Evolutionary conservation across 2,329 filamentous ascomycete genomes (phyloP), one percentile per base, ranked within the genome.

Genomic region (Scedosporium boydii): DNA sequence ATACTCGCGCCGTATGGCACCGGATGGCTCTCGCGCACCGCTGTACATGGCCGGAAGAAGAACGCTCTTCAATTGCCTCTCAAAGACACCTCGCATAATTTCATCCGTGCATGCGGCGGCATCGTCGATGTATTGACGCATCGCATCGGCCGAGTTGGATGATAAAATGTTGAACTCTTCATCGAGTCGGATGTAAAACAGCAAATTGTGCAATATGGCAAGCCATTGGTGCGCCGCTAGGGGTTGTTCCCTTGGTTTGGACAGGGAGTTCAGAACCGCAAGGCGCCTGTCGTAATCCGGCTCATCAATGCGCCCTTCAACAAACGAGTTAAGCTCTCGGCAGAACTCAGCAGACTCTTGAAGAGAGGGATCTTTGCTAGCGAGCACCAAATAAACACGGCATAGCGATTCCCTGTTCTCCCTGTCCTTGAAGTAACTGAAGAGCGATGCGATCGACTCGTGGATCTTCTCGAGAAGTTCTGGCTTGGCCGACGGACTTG

Each of bases 341-440:
- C 91, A 96, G 3, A 97, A 78, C 5, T 77, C 76, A 2, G 91
- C 88, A 63, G 91, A 80, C 61, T 86, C 81, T 26, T 76, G 71
- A 0, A 93, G 77, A 0, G 82, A 79, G 4, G 80, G 67, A 63
- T 91, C 85, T 56, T 84, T 84, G 6, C 81, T 76, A 1, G 90
- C 86, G 64, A 96, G 86, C 18, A 88, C 87, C 14, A 80, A 74
- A 6, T 98, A 76, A 3, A 96, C 88, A 55, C 86, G 81, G 16
- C 89, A 89, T 29, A 98, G 76, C 0, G 90, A 81, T 65, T 87
- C 80, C 62, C 95, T 84, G 70, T 91, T 96, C 53, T 84, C 77
- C 53, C 87, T 83, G 72, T 98, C 93, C 68, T 87, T 90, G 77
- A 98, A 93, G 71, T 93, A 96, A 62, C 91, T 90, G 71, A 96